Conservation (phyloP, 78 protist species). For the Emiliania huxleyi region DNA sequence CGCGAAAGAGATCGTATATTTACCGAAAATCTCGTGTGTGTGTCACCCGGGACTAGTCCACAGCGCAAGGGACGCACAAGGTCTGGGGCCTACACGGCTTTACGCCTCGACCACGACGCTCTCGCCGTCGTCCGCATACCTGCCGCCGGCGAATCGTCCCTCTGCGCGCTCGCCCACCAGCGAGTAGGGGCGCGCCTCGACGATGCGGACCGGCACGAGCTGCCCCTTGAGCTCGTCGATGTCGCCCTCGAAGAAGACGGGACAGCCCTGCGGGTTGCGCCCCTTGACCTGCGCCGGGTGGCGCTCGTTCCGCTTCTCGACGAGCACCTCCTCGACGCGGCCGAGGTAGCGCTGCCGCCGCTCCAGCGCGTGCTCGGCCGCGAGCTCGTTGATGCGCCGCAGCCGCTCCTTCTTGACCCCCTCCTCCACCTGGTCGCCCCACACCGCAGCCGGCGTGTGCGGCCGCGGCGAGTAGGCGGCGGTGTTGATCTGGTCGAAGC, state of each 20-base stretch:
- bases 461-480: slow-evolving; percentile 57
- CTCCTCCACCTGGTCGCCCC: slow-evolving; percentile 24
- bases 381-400: slow-evolving; percentile 10
- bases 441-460: slow-evolving; percentile 48
- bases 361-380: neutral
- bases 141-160: neutral
- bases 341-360: slow-evolving; percentile 25
- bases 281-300: slow-evolving; percentile 3
- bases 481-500: slow-evolving; percentile 35
- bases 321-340: slow-evolving; percentile 28
- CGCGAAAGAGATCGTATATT: too few relatives aligned
- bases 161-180: neutral
- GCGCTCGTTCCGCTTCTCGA: slow-evolving; percentile 3
- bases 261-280: slow-evolving; percentile 21
- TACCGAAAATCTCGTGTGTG: too few relatives aligned
- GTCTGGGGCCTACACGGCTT: too few relatives aligned
- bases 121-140: neutral
- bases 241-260: slow-evolving; percentile 14
- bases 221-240: slow-evolving; percentile 18
- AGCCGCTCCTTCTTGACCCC: slow-evolving; percentile 31
- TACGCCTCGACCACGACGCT: neutral
- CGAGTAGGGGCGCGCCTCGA: neutral
- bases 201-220: slow-evolving; percentile 19
- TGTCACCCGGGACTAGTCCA: too few relatives aligned
- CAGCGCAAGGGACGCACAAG: too few relatives aligned